These are phyloP conservation scores for Fusarium haematococcum DNA, from an alignment of 2,329 filamentous ascomycete genomes.

Conservation along the genomic window DNA sequence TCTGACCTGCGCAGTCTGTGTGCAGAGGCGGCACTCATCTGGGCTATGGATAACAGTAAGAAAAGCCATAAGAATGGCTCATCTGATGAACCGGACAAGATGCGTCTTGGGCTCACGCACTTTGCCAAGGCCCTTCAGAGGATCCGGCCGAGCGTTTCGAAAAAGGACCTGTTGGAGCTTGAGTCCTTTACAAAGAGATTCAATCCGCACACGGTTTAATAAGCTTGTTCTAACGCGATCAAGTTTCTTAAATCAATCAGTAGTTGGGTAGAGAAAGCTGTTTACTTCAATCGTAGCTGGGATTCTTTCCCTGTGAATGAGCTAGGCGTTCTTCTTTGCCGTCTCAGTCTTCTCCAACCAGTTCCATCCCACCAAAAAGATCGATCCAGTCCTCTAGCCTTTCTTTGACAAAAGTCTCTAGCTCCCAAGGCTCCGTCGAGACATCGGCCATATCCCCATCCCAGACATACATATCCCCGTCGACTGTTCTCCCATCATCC, in stretches of 20 bases:
- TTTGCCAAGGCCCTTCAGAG: not conserved
- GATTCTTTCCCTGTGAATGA: not conserved
- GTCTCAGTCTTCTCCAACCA: constrained; percentile 19
- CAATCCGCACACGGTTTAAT: not conserved
- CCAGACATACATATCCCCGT: constrained; percentile 51
- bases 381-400: constrained; percentile 47
- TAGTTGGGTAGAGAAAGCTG: not conserved
- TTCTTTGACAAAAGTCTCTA: constrained; percentile 41
- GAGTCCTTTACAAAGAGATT: not conserved
- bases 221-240: no score
- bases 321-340: no score
- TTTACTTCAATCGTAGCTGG: not conserved
- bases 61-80: not conserved
- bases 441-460: constrained; percentile 29
- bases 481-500: constrained; percentile 20
- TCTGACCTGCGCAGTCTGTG: not conserved
- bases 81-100: not conserved
- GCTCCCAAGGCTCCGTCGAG: constrained; percentile 37
- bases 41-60: not conserved
- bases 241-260: not conserved
- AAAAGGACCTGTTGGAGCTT: not conserved
- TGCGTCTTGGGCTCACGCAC: not conserved
- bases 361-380: constrained; percentile 32
- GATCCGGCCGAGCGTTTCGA: not conserved
- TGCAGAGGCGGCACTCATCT: not conserved